phyloP scores from a whole-genome alignment of 2,329 filamentous ascomycete species.

The Thermoascus crustaceus region DNA sequence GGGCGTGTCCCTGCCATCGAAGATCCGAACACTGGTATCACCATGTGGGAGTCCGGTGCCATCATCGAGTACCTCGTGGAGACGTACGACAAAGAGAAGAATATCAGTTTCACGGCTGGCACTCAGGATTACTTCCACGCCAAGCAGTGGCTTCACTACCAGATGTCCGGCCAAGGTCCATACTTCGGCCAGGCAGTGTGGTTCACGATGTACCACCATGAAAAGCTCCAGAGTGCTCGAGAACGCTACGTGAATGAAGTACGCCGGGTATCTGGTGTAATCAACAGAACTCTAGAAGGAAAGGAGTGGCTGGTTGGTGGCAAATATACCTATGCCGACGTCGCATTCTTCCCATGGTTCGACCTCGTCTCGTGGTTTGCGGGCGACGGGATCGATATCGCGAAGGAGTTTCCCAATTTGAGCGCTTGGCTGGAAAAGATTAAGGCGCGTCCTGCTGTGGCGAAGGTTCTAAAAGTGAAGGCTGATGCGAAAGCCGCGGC shows the following conservation, averaged over 20 bases:
- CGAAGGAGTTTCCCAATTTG: slow-evolving; percentile 22
- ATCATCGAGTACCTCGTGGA: slow-evolving; percentile 40
- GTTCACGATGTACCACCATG: slow-evolving; percentile 35
- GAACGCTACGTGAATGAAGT: slow-evolving; percentile 40
- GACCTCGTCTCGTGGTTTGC: slow-evolving; percentile 4
- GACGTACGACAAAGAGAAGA: slow-evolving; percentile 34
- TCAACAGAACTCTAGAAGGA: slow-evolving; percentile 33
- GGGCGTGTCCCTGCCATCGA: slow-evolving; percentile 28
- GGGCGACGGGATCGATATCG: slow-evolving; percentile 16
- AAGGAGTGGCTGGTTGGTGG: slow-evolving; percentile 36
- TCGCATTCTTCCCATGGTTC: slow-evolving; percentile 34
- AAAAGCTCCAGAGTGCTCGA: slow-evolving; percentile 35
- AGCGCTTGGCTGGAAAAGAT: slow-evolving; percentile 23
- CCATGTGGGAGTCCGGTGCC: slow-evolving; percentile 39
- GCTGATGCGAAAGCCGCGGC: not conserved
- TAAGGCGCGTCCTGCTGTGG: slow-evolving; percentile 19
- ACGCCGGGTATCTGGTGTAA: slow-evolving; percentile 37
- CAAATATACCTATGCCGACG: slow-evolving; percentile 36
- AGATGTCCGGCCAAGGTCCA: slow-evolving; percentile 40
- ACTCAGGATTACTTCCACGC: slow-evolving; percentile 30
- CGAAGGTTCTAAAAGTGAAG: slow-evolving; percentile 14
- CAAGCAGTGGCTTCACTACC: slow-evolving; percentile 40
- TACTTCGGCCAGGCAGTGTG: slow-evolving; percentile 42
- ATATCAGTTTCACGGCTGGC: slow-evolving; percentile 27
- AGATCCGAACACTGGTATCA: slow-evolving; percentile 31